A percentile compares a stretch with the other conserved stretches of the same genome.
Conservation (phyloP, 108 stramenopile species). For the Fragilaria crotonensis region DNA sequence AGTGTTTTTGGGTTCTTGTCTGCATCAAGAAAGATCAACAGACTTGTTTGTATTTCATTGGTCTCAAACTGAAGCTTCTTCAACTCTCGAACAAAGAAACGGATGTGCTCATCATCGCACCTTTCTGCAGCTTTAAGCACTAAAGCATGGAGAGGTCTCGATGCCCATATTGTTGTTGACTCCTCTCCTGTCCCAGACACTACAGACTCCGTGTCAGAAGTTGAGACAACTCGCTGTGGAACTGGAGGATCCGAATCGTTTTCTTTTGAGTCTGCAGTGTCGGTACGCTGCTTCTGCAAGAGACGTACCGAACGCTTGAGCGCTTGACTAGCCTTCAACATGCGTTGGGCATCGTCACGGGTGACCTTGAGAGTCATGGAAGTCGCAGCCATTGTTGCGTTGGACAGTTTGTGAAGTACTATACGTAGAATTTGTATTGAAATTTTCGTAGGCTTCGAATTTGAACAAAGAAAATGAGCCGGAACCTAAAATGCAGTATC, state of each 20-base stretch:
- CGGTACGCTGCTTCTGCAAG: constrained; percentile 9
- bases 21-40: constrained; percentile 56
- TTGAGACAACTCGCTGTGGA: constrained; percentile 3
- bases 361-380: constrained; percentile 61
- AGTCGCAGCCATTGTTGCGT: background rate
- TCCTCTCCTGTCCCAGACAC: background rate
- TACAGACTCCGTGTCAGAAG: constrained; percentile 3
- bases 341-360: constrained; percentile 45
- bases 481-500: too few species aligned
- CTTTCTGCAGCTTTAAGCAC: constrained; percentile 38
- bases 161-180: background rate
- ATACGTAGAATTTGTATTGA: too few species aligned
- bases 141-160: constrained; percentile 25
- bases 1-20: constrained; percentile 51
- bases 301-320: constrained; percentile 28
- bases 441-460: too few species aligned
- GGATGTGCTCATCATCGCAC: constrained; percentile 32
- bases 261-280: background rate
- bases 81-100: constrained; percentile 34
- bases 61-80: constrained; percentile 15
- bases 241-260: constrained; percentile 6
- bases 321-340: constrained; percentile 48
- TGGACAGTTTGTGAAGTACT: too few species aligned
- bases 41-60: constrained; percentile 36
- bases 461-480: too few species aligned